Conservation (phyloP, 1,284 basidiomycete species). For the Rhodotorula sp. region DNA sequence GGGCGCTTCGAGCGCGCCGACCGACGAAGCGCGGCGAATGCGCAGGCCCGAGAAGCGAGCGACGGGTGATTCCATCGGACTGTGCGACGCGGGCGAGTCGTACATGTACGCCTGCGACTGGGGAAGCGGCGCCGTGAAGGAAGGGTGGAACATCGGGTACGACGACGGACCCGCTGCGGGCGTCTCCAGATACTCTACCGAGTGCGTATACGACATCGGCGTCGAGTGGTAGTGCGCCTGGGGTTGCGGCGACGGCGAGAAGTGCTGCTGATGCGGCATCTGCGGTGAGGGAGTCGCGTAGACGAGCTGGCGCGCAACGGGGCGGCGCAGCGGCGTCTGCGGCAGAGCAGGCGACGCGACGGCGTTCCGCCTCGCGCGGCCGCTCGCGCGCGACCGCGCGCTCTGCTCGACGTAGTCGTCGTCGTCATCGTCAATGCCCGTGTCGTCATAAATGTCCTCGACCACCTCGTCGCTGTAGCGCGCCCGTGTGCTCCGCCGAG, state of each 20-base stretch:
- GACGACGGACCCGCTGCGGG: slow-evolving; percentile 2
- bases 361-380: background rate
- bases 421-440: slow-evolving; percentile 1
- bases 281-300: slow-evolving; percentile 2
- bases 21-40: slow-evolving; percentile 28
- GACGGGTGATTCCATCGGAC: background rate
- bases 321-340: background rate
- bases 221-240: background rate
- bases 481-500: background rate
- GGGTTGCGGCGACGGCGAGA: slow-evolving; percentile 8
- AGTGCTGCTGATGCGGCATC: background rate
- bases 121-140: slow-evolving; percentile 8
- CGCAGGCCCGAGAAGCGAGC: background rate
- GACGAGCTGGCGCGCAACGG: slow-evolving; percentile 1
- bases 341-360: background rate
- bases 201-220: background rate
- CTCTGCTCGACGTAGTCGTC: slow-evolving; percentile 22
- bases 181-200: background rate
- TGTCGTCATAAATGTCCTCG: slow-evolving; percentile 6
- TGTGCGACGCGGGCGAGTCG: background rate
- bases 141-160: slow-evolving; percentile 5
- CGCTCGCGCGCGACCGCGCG: background rate
- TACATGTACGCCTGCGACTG: slow-evolving; percentile 3
- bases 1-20: slow-evolving; percentile 13
- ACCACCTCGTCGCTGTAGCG: slow-evolving; percentile 13